Base-by-base conservation (phyloP, 75 land plant genomes). In the Picea sitchensis region DNA sequence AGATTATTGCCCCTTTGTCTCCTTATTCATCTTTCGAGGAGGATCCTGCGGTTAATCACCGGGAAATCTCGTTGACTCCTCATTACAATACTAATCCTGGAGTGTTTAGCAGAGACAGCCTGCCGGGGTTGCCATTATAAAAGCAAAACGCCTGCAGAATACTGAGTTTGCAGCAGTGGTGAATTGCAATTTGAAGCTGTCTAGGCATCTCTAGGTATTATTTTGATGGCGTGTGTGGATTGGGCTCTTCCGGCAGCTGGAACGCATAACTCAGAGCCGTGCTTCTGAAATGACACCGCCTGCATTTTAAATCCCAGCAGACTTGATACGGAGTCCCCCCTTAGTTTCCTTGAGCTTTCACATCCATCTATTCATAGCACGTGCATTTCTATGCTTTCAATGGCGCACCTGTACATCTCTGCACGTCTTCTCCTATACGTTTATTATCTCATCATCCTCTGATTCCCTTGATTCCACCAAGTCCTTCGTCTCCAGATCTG, bases 361-460 rank as follows among this genome's bases (percentile, higher is more conserved):
- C 74, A 71, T 71, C 74, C 23, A 71, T 71, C 74, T 20, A 71
- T 41, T 71, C 74, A 71, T 2, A 44, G 9, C 74, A 71, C 74
- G 74, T 71, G 74, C 51, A 71, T 20, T n/a, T 71, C 74, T 71
- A 23, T 36, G 54, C 3, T 44, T n/a, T 71, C n/a, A 71, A 44
- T 38, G 51, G 44, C n/a, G 44, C 44, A 67, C 44, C 74, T 71
- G 74, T 71, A 41, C 74, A 18, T 36, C 74, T 71, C 74, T 71
- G 74, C 74, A 34, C 54, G 1, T 3, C 51, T 14, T 71, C n/a
- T n/a, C 23, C 9, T 41, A 15, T 36, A 69, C 13, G 73, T 7
- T 36, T 67, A 38, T 15, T 4, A 36, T 67, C 44, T 9, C 23
- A 67, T 67, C 44, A 67, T 65, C 30, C 11, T 51, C 56, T 51